Base-by-base conservation (phyloP, 208 protist genomes). In the Borovskyia barvae region DNA sequence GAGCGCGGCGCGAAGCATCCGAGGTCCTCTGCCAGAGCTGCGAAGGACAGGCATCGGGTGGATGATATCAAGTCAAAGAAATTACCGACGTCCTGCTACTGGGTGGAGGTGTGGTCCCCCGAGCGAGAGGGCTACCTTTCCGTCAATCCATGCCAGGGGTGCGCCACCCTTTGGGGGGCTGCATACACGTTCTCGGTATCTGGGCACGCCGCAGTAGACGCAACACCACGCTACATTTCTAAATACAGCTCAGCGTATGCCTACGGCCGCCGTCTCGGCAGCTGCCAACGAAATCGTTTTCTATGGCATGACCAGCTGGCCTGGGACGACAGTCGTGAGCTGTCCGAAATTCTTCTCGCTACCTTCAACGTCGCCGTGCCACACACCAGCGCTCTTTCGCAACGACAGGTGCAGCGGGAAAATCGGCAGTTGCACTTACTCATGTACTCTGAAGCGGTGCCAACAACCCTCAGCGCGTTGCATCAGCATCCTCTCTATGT, bases 21-120 rank as follows among this genome's bases (percentile, higher is more conserved):
- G 52, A 35, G 52, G 6, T 46, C 52, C 17, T 58, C 52, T 19
- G 52, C 36, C 8, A 57, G 41, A 51, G 12, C 36, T 8, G 19
- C 12, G 5, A 51, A 29, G 17, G 39, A 60, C 36, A 46, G 19
- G 48, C 37, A 32, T 12, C 48, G 67, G 28, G 36, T 12, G 36
- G 64, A 74, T 19, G 37, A 66, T 42, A 17, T 66, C 8, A 73
- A 69, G 32, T 80, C 78, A 0, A 72, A 78, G 50, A 85, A 80
- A 42, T 50, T 86, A 8, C 85, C 82, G 14, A 80, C 70, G 8
- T 91, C 82, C 29, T 93, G 82, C 57, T 91, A 87, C 51, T 96
- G 90, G 90, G 72, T 84, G 15, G 87, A 96, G 54, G 90, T 96
- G 51, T 96, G 90, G 90, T 83, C 83, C 32, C 60, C 74, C 5